Percentiles rank a stretch among this genome's conserved stretches.
phyloP scores from a whole-genome alignment of 768 basidiomycete species.

The Suillus cothurnatus region DNA sequence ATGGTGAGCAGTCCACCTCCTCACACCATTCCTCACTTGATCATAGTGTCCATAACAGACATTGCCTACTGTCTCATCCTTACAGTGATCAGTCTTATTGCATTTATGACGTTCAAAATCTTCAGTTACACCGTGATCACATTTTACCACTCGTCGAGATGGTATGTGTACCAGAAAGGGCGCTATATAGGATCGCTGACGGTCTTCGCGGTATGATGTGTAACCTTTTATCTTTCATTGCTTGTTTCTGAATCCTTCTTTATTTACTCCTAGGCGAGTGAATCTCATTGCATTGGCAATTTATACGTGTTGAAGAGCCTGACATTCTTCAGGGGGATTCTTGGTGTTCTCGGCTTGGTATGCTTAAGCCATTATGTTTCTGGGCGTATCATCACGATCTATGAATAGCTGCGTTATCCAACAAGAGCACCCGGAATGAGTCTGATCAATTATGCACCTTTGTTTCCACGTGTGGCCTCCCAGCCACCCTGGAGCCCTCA shows the following conservation, averaged over 20 bases:
- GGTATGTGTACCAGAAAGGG: constrained; percentile 2
- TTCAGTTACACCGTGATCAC: background rate
- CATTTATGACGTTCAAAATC: background rate
- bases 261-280: background rate
- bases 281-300: background rate
- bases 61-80: background rate
- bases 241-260: background rate
- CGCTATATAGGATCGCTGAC: background rate
- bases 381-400: background rate
- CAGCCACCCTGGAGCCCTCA: constrained; percentile 11
- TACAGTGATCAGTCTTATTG: background rate
- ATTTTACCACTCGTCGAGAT: background rate
- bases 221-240: background rate
- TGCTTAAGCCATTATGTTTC: background rate
- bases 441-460: constrained; percentile 20
- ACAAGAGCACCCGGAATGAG: constrained; percentile 19
- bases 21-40: background rate
- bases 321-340: background rate
- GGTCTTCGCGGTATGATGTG: background rate
- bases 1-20: background rate
- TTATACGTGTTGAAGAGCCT: background rate
- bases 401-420: constrained; percentile 17
- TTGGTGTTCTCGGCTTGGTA: background rate
- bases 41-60: background rate
- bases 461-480: constrained; percentile 20